Percentiles rank a stretch among this genome's conserved stretches.
phyloP scores from a whole-genome alignment of 2,329 filamentous ascomycete genomes.

The Cladorrhinum sp. region DNA sequence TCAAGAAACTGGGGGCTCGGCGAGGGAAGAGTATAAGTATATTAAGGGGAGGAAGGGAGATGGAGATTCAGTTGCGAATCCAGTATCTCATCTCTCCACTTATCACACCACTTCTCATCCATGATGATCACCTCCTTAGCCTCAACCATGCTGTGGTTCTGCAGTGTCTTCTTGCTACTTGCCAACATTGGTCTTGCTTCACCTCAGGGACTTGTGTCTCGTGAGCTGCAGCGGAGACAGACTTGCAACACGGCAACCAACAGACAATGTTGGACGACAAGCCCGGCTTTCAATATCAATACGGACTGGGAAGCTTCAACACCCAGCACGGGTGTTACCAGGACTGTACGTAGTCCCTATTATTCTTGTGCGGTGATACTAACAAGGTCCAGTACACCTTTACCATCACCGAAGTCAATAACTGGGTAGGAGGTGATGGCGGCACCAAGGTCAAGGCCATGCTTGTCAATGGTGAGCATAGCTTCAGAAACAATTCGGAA shows the following conservation, averaged over 20 bases:
- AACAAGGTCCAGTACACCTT: slow-evolving; percentile 21
- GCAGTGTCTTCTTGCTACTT: not conserved
- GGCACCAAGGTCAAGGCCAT: slow-evolving; percentile 24
- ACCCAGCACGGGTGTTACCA: slow-evolving; percentile 23
- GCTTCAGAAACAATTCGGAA: not conserved
- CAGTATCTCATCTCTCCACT: not conserved
- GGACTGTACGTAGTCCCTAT: slow-evolving; percentile 14
- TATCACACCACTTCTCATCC: not conserved
- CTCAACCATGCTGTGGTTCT: not conserved
- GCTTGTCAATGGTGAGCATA: slow-evolving; percentile 26
- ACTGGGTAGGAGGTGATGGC: slow-evolving; percentile 25
- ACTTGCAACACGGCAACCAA: slow-evolving; percentile 26
- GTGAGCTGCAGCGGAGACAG: slow-evolving; percentile 15
- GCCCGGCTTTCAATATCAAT: slow-evolving; percentile 25
- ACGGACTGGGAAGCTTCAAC: slow-evolving; percentile 25
- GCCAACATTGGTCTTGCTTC: not conserved
- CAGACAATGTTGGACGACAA: slow-evolving; percentile 26
- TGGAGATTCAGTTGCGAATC: not conserved
- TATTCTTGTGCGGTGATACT: not conserved
- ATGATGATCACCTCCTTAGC: not conserved
- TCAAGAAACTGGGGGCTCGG: not conserved
- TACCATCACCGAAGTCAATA: slow-evolving; percentile 24
- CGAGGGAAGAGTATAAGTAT: not conserved
- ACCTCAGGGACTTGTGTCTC: not conserved
- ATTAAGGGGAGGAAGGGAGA: not conserved